Base-by-base conservation (phyloP, 1,284 basidiomycete species). In the Exobasidium rhododendri region DNA sequence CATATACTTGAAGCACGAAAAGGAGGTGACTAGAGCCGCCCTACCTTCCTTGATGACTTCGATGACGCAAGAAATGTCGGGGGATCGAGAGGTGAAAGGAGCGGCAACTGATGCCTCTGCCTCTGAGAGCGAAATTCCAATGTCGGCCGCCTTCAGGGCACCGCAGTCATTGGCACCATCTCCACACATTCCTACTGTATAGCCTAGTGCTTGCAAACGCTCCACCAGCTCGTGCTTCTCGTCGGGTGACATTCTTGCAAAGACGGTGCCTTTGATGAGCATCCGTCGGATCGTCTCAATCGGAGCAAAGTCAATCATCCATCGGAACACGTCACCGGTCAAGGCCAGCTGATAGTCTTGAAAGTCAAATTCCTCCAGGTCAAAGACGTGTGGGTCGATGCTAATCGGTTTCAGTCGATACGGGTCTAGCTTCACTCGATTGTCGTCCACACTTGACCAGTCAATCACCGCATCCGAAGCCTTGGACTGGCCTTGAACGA, bases 221-320 rank as follows among this genome's bases (percentile, higher is more conserved):
- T 97, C 94, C 45, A 99, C 91, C 20, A 98, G 87, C 80, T 99
- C 96, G 74, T 97, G 96, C 83, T 99, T 99, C 83, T 98, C 96
- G 80, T 98, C 96, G 0, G 96, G 96, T 17, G 94, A 98, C 96
- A 99, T 98, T 28, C 96, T 87, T 7, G 96, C 94, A 79, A 94
- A 99, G 56, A 98, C 89, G 75, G 96, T 91, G 2, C 94, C 88
- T 81, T 97, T 96, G 64, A 97, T 91, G n/a, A 99, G 87, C 92
- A 98, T 78, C 24, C 76, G 53, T 10, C 75, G 64, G 40, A 78
- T 58, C 40, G 74, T 73, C 82, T 99, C 96, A 26, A 94, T 83
- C 3, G 94, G 89, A 0, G 92, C 93, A 81, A 92, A 87, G 77
- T 94, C 94, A 71, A 98, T 86, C 88, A 99, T 94, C 96, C 96